Evolutionary conservation across 306 rosid species (phyloP).

Genomic region (Canavalia gladiata): DNA sequence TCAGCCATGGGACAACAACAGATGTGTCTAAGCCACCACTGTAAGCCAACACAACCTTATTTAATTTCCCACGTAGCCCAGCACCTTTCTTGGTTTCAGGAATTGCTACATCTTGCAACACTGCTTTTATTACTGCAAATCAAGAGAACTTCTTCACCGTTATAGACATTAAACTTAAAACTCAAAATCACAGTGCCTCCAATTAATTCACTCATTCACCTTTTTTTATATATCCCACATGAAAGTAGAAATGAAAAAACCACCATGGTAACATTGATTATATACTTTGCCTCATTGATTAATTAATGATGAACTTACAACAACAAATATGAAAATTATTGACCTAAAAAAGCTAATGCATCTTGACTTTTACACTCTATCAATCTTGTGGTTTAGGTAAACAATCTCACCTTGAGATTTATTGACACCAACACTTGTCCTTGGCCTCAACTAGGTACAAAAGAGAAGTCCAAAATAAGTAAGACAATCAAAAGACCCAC

Average conservation of each 20-base stretch:
- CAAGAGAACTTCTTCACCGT: constrained; percentile 36
- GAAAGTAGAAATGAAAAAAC: no score
- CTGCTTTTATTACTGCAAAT: constrained; percentile 68
- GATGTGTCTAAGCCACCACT: constrained; percentile 99
- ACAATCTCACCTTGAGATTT: constrained; percentile 63
- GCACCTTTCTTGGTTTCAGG: constrained; percentile 56
- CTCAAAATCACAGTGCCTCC: constrained; percentile 14
- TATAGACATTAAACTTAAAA: constrained; percentile 28
- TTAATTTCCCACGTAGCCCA: constrained; percentile 80
- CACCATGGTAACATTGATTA: no score
- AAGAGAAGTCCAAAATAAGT: constrained; percentile 9
- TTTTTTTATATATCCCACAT: no score
- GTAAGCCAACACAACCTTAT: constrained; percentile 95
- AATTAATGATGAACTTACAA: no score
- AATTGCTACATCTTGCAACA: constrained; percentile 38
- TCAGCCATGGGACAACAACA: constrained; percentile 95
- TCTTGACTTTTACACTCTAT: neutral
- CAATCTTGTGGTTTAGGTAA: neutral
- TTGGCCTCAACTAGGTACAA: constrained; percentile 56
- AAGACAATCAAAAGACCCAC: neutral
- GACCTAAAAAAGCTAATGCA: neutral
- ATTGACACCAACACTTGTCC: constrained; percentile 48
- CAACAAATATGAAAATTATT: no score
- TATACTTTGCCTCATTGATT: no score
- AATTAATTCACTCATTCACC: constrained; percentile 23